Base-by-base conservation (phyloP, 768 basidiomycete species). In the Panaeolus cyanescens region DNA sequence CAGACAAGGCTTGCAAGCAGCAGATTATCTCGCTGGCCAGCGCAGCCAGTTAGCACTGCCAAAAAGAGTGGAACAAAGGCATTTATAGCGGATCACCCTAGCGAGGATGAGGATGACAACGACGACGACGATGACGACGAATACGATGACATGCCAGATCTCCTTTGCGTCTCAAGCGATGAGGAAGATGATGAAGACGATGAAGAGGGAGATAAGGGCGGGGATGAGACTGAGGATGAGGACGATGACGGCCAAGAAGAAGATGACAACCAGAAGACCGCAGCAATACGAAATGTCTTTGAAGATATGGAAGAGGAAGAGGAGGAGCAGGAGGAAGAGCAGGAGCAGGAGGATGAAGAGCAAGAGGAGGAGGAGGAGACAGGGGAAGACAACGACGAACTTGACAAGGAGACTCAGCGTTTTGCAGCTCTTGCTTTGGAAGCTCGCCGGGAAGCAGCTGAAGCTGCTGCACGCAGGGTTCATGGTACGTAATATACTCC, bases 401-500 rank as follows among this genome's bases (percentile, higher is more conserved):
- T n/a, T n/a, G n/a, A n/a, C n/a, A n/a, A n/a, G n/a, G n/a, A n/a
- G n/a, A n/a, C n/a, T n/a, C n/a, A n/a, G n/a, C n/a, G n/a, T n/a
- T n/a, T 42, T 20, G 3, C 40, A 13, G 45, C 25, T 28, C 4
- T 25, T 3, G 45, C 45, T 10, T 20, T 12, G 1, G 25, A 22
- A 13, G 17, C 45, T 25, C 45, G 45, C 13, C 10, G 15, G 5
- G 8, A 12, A 13, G 45, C 45, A 2, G 25, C 25, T 28, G 25
- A 50, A 28, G 45, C 9, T 13, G 10, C 45, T 28, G 25, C 25
- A 12, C 10, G 4, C 5, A 25, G 22, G 15, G 5, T 28, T 15
- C 53, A 30, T 39, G 39, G 53, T 59, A 40, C 20, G 53, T 55
- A 36, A n/a, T n/a, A n/a, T n/a, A n/a, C n/a, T n/a, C n/a, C n/a